Evolutionary conservation across 1,284 basidiomycete species (phyloP).

Genomic region (Pseudozyma flocculosa): DNA sequence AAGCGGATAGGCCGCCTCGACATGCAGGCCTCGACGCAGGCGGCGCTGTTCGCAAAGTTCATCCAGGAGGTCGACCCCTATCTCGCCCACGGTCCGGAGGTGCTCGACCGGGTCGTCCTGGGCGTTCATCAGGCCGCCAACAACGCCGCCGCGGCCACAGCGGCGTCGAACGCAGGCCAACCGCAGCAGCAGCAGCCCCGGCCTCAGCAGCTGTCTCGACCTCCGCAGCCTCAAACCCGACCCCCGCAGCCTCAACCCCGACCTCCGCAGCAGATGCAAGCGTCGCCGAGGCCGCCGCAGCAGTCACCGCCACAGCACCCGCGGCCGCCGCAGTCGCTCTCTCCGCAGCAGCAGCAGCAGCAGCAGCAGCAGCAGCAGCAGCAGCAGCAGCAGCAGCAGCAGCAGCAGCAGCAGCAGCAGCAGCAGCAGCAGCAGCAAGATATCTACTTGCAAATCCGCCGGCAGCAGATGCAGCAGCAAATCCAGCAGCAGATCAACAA

Average conservation of each 20-base stretch:
- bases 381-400: neutral
- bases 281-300: too few relatives aligned
- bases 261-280: too few relatives aligned
- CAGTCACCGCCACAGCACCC: too few relatives aligned
- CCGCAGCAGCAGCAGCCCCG: constrained; percentile 1
- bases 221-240: neutral
- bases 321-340: neutral
- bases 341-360: neutral
- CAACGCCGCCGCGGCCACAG: too few relatives aligned
- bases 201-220: neutral
- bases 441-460: neutral
- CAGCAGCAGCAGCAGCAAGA: neutral
- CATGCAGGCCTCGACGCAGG: constrained; percentile 26
- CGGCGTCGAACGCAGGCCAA: too few relatives aligned
- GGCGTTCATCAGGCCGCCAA: too few relatives aligned
- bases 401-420: neutral
- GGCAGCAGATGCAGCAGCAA: constrained; percentile 2
- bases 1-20: constrained; percentile 15
- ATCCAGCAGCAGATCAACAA: neutral
- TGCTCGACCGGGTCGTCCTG: neutral
- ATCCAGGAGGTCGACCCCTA: constrained; percentile 25
- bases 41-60: constrained; percentile 25
- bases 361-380: neutral
- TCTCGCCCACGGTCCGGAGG: neutral
- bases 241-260: neutral